Evolutionary conservation across 2,329 filamentous ascomycete genomes (phyloP), one percentile per base, ranked within the genome.

Genomic region (Hypoxylon sp.): DNA sequence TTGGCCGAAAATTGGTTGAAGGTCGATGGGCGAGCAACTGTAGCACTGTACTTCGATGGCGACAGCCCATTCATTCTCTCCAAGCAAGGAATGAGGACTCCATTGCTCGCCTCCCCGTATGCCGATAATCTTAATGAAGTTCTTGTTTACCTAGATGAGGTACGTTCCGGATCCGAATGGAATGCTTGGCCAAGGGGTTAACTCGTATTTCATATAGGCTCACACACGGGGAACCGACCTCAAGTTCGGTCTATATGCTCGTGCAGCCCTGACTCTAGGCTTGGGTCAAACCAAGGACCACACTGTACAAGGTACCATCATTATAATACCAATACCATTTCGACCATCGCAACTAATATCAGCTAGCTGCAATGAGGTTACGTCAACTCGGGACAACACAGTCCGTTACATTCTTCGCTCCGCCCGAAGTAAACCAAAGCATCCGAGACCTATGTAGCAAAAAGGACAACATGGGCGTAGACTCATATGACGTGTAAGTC

Each of bases 321-420:
- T 6, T 13, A 67, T 75, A 50, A 3, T 43, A 2, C 17, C 5
- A 19, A 1, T 14, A 7, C 28, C 17, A 30, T 5, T n/a, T 1
- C 5, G 13, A 7, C 3, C 6, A n/a, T n/a, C 71, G 10, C 25
- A 13, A 0, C 52, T 71, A 67, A 72, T 13, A 5, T 7, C n/a
- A 41, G 5, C n/a, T 63, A 87, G 89, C 89, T 58, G 88, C 89
- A 0, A 91, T 92, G 89, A 80, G 90, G 64, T 75, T 92, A 0
- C 82, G 90, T 2, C 85, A 90, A 43, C 79, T 92, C 0, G 81
- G 79, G 0, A 79, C 82, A 0, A 85, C 85, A 0, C 88, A 91
- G 62, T 85, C 85, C 0, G 76, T 91, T 0, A 75, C 78, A 13
- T 86, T 90, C 52, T 74, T 70, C n/a, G 70, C 72, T 49, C 72